Percentiles rank a stretch among this genome's conserved stretches.
These are phyloP conservation scores for Arachis hypogaea DNA, from an alignment of 306 rosid species.

Conservation along the genomic window DNA sequence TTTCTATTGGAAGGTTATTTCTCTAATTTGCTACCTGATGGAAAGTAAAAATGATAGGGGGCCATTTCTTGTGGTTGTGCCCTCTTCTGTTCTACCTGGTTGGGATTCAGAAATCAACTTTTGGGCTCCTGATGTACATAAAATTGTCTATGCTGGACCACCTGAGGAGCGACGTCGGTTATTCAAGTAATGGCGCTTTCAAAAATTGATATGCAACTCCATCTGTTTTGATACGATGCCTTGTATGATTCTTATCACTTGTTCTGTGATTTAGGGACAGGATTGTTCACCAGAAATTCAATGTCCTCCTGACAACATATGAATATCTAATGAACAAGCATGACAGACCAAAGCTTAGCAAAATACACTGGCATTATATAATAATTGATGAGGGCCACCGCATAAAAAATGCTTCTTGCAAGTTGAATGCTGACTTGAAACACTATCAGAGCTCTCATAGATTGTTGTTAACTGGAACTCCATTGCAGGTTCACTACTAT, in stretches of 20 bases:
- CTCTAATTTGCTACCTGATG: slow-evolving; percentile 97
- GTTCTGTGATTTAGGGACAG: slow-evolving; percentile 72
- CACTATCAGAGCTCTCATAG: slow-evolving; percentile 96
- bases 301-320: slow-evolving; percentile 94
- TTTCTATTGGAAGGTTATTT: slow-evolving; percentile 67
- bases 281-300: slow-evolving; percentile 91
- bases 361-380: slow-evolving; percentile 93
- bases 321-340: slow-evolving; percentile 99
- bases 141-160: slow-evolving; percentile 88
- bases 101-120: slow-evolving; percentile 94
- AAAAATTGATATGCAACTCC: neutral
- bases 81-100: slow-evolving; percentile 98
- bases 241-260: slow-evolving; percentile 39
- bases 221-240: slow-evolving; percentile 29
- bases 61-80: slow-evolving; percentile 97
- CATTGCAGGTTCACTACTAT: slow-evolving; percentile 70
- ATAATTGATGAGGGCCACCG: slow-evolving; percentile 99
- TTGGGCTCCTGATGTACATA: slow-evolving; percentile 86
- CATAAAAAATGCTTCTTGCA: slow-evolving; percentile 99
- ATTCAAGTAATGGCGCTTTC: slow-evolving; percentile 71
- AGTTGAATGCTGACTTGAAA: slow-evolving; percentile 92
- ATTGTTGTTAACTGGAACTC: slow-evolving; percentile 98
- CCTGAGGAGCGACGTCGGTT: slow-evolving; percentile 95
- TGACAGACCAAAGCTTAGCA: slow-evolving; percentile 97
- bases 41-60: slow-evolving; percentile 97